Base-by-base conservation (phyloP, 2,329 filamentous ascomycete species). In the Trichophaea hybrida region DNA sequence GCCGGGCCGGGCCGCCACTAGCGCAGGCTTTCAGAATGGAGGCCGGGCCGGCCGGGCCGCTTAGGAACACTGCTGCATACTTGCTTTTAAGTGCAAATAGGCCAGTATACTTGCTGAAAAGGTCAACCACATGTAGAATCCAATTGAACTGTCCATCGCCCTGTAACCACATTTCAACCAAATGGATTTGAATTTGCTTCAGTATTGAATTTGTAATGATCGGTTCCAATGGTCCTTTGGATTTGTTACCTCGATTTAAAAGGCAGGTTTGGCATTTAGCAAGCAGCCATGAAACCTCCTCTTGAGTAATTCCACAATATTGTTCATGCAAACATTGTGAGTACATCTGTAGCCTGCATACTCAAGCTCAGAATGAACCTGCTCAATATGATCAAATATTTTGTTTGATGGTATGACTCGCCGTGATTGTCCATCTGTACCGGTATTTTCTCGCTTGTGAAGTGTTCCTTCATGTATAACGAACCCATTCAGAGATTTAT, bases 31-130 rank as follows among this genome's bases (percentile, higher is more conserved):
- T n/a, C n/a, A n/a, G n/a, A n/a, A n/a, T n/a, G n/a, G n/a, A n/a
- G n/a, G n/a, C n/a, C n/a, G n/a, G n/a, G n/a, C n/a, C n/a, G n/a
- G n/a, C n/a, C n/a, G n/a, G n/a, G n/a, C n/a, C n/a, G n/a, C n/a
- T n/a, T n/a, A n/a, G n/a, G n/a, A n/a, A n/a, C n/a, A n/a, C n/a
- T n/a, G n/a, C n/a, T n/a, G n/a, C 17, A 12, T 55, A 6, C 40
- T 67, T 67, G 8, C 52, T 54, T 24, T 60, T 63, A 8, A 68
- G 44, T 7, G 57, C 6, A 53, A 59, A 65, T 31, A 62, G 34
- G n/a, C 56, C 54, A 17, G 59, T 50, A 56, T 60, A 68, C 48
- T 67, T 66, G 15, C 48, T 58, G 33, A 67, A 67, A 32, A 64
- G 52, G 59, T 67, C 61, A 13, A 56, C 55, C 12, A 68, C 61